Conservation (phyloP, 169 alveolate species). For the Amoebophrya sp. region DNA sequence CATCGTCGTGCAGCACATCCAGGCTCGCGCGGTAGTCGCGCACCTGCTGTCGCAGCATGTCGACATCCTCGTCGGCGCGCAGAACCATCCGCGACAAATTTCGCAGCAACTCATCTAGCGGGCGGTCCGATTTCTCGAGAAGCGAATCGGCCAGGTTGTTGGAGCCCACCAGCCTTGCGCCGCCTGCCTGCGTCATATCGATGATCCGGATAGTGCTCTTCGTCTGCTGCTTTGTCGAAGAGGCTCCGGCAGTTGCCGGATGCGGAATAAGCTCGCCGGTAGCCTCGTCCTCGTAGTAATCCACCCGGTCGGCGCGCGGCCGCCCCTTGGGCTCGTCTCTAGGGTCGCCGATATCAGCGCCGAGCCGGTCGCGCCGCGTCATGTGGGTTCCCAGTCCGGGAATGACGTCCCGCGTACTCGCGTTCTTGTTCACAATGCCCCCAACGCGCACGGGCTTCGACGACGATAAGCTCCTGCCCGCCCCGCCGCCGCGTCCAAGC, state of each 20-base stretch:
- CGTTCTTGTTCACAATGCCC: too few relatives aligned
- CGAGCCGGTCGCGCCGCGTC: not conserved
- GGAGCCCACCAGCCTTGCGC: not conserved
- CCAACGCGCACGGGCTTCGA: too few relatives aligned
- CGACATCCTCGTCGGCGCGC: not conserved
- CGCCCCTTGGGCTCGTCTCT: too few relatives aligned
- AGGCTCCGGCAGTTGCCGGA: not conserved
- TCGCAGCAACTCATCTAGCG: not conserved
- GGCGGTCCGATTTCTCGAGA: not conserved
- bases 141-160: not conserved
- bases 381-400: not conserved
- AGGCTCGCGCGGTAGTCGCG: not conserved
- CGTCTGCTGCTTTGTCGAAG: not conserved
- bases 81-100: not conserved
- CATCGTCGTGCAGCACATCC: not conserved
- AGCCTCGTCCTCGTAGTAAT: not conserved
- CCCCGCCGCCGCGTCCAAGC: not conserved
- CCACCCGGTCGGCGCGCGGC: not conserved
- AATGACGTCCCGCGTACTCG: not conserved
- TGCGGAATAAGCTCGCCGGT: not conserved
- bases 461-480: not conserved
- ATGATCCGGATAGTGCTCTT: not conserved
- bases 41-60: not conserved
- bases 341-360: not conserved
- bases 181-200: not conserved